Conservation (phyloP, 83 land plant species). For the Picea abies region DNA sequence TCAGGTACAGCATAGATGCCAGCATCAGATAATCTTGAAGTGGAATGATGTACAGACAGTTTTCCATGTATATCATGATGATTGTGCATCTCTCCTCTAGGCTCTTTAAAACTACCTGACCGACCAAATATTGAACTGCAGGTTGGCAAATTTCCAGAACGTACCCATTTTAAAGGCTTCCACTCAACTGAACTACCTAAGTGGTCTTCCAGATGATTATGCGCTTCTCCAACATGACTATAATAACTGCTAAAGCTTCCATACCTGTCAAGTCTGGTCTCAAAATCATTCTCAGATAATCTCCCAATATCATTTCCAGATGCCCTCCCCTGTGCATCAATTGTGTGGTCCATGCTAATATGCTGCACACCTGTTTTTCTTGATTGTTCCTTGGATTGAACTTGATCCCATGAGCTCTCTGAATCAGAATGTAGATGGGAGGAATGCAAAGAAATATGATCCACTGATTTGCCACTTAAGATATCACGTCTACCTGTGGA, state of each 20-base stretch:
- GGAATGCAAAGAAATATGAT: slow-evolving; percentile 20
- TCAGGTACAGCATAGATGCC: slow-evolving; percentile 20
- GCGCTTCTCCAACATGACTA: slow-evolving; percentile 9
- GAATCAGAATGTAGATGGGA: slow-evolving; percentile 19
- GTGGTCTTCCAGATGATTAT: slow-evolving; percentile 28
- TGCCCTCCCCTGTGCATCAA: background rate
- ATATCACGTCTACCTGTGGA: slow-evolving; percentile 19
- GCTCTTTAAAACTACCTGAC: slow-evolving; percentile 36
- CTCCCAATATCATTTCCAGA: slow-evolving; percentile 4
- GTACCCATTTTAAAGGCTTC: slow-evolving; percentile 46
- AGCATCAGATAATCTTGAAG: slow-evolving; percentile 28
- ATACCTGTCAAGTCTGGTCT: slow-evolving; percentile 4
- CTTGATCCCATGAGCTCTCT: slow-evolving; percentile 28
- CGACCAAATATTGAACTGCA: slow-evolving; percentile 44
- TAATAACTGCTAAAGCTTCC: slow-evolving; percentile 6
- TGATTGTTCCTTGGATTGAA: slow-evolving; percentile 31
- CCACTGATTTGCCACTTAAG: slow-evolving; percentile 39
- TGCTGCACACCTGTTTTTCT: slow-evolving; percentile 22
- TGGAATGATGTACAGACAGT: slow-evolving; percentile 27
- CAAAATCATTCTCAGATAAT: slow-evolving; percentile 20
- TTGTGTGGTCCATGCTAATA: background rate
- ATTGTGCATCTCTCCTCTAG: slow-evolving; percentile 22
- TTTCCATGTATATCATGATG: slow-evolving; percentile 26
- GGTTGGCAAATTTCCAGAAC: slow-evolving; percentile 41
- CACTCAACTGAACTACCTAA: slow-evolving; percentile 32